Evolutionary conservation across 257 asterid species (phyloP), one percentile per base, ranked within the genome.

Genomic region (Rauvolfia tetraphylla): DNA sequence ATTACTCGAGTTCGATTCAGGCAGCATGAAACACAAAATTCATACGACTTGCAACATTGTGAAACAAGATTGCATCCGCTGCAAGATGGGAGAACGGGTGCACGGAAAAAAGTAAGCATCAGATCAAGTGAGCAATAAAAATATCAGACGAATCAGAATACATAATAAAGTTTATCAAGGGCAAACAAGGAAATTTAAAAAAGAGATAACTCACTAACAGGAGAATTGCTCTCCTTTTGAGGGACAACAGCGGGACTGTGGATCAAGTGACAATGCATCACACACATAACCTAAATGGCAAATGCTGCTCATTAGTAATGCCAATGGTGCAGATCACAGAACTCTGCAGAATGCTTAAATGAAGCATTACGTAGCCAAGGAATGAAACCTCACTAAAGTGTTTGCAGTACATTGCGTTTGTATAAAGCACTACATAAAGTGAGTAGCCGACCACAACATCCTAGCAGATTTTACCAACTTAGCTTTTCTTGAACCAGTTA

Each of bases 21-120:
- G 88, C 98, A 95, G 87, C 98, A 95, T n/a, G 98, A 84, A 83
- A 95, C 98, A 82, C 98, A 95, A 83, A 76, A 89, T 84, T 92
- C 98, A 39, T 95, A 95, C 17, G 97, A 84, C 81, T 89, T 88
- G 89, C 98, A 94, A 79, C 98, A 94, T 57, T 86, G 91, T 75
- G 92, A 90, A 61, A 78, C 81, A 31, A 86, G 87, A 84, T 89
- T 94, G 89, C 98, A 95, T 51, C 96, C 98, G 13, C 98, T 93
- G 92, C 88, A 81, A 73, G 73, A 65, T 54, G 66, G 76, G 49
- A 39, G 34, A 79, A 29, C 13, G 15, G 41, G 76, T 51, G 25
- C 67, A 46, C 14, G 23, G 5, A 11, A 73, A 81, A 75, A 25
- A 76, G 77, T 65, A 71, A 61, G 73, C n/a, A 49, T 78, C 59